These are phyloP conservation scores for Mucor mucedo DNA, from an alignment of 371 early-diverging fungal genomes.

Conservation along the genomic window DNA sequence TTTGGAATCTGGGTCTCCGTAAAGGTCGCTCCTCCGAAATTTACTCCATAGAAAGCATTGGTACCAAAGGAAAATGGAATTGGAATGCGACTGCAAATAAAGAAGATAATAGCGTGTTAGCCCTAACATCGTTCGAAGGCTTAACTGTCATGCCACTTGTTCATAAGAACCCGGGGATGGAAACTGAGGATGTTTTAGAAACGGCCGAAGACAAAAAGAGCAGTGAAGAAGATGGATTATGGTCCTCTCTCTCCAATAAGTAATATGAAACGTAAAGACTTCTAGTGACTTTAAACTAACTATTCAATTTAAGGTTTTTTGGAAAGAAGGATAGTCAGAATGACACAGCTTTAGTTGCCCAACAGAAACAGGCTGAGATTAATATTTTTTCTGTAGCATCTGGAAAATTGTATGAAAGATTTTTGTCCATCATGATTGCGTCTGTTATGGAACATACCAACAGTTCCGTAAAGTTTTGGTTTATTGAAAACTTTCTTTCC, in stretches of 20 bases:
- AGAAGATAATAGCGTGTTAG: conserved; percentile 47
- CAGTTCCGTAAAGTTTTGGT: conserved; percentile 94
- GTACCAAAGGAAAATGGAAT: conserved; percentile 55
- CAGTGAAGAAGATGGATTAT: conserved; percentile 48
- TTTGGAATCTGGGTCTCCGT: conserved; percentile 82
- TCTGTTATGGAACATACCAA: conserved; percentile 88
- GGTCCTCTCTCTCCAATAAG: conserved; percentile 46
- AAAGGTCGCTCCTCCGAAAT: conserved; percentile 82
- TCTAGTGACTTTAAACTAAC: background rate
- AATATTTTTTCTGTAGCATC: conserved; percentile 97
- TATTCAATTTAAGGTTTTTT: conserved; percentile 12
- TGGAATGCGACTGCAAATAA: conserved; percentile 19
- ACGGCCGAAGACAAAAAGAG: conserved; percentile 25
- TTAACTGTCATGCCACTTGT: conserved; percentile 79
- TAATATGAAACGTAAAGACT: background rate
- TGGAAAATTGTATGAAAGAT: conserved; percentile 96
- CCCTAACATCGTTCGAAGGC: conserved; percentile 82
- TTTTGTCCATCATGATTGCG: conserved; percentile 95
- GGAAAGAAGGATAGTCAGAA: conserved; percentile 18
- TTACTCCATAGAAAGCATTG: conserved; percentile 74
- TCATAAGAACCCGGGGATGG: conserved; percentile 81
- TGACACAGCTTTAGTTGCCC: conserved; percentile 2
- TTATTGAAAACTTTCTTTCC: conserved; percentile 95
- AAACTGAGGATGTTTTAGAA: conserved; percentile 74
- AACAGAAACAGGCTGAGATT: conserved; percentile 65